These are phyloP conservation scores for Teunomyces funiuensis DNA, from an alignment of 805 yeast species.

Conservation along the genomic window DNA sequence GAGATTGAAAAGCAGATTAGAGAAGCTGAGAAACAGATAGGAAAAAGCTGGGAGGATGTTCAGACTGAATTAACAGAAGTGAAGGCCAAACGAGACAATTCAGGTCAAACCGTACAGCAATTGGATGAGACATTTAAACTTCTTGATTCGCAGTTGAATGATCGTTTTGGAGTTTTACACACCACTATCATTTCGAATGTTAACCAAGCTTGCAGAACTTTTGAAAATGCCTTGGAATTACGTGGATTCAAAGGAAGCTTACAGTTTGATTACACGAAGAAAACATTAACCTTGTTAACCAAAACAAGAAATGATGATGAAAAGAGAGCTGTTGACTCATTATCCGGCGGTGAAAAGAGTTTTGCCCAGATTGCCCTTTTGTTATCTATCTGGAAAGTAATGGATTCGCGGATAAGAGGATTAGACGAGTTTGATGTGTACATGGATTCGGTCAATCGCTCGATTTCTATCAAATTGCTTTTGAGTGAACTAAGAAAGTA, in stretches of 20 bases:
- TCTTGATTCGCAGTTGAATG: slow-evolving; percentile 29
- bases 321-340: slow-evolving; percentile 70
- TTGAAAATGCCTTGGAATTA: slow-evolving; percentile 57
- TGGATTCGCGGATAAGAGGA: slow-evolving; percentile 86
- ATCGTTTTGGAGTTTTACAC: slow-evolving; percentile 32
- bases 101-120: slow-evolving; percentile 39
- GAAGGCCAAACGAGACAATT: slow-evolving; percentile 42
- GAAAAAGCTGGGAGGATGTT: slow-evolving; percentile 57
- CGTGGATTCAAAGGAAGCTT: slow-evolving; percentile 77
- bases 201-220: slow-evolving; percentile 38
- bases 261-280: slow-evolving; percentile 55
- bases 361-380: slow-evolving; percentile 87
- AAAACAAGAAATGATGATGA: slow-evolving; percentile 59
- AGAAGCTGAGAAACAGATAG: slow-evolving; percentile 53
- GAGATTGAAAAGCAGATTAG: slow-evolving; percentile 47
- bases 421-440: slow-evolving; percentile 96
- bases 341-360: slow-evolving; percentile 97
- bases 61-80: slow-evolving; percentile 46
- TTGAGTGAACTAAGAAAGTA: slow-evolving; percentile 63
- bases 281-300: slow-evolving; percentile 56
- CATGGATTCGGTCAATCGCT: slow-evolving; percentile 92
- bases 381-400: slow-evolving; percentile 88
- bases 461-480: slow-evolving; percentile 73
- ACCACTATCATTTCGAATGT: slow-evolving; percentile 32
- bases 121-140: slow-evolving; percentile 26